phyloP scores from a whole-genome alignment of 768 basidiomycete species.

The Mycena galericulata region DNA sequence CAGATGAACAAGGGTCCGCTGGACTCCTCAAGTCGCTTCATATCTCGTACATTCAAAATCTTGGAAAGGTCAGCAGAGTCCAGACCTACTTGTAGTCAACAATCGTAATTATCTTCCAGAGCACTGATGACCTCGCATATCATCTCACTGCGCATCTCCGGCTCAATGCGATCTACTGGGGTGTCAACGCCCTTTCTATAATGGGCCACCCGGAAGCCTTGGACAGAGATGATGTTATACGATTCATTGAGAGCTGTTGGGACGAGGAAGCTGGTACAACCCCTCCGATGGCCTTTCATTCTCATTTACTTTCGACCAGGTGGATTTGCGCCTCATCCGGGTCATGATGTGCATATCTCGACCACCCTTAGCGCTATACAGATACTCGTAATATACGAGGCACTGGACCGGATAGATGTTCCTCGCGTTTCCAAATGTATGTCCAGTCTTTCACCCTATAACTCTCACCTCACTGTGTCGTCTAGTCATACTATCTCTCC shows the following conservation, averaged over 20 bases:
- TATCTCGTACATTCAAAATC: constrained; percentile 79
- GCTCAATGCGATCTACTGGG: constrained; percentile 98
- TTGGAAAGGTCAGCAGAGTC: constrained; percentile 68
- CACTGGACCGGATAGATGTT: constrained; percentile 76
- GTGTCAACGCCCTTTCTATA: constrained; percentile 85
- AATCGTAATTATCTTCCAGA: constrained; percentile 53
- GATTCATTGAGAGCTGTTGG: constrained; percentile 96
- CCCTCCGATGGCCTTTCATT: constrained; percentile 19
- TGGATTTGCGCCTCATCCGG: constrained; percentile 91
- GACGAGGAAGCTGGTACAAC: constrained; percentile 83
- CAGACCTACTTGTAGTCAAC: not conserved
- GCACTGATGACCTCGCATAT: constrained; percentile 86
- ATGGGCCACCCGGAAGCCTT: constrained; percentile 86
- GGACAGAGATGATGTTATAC: constrained; percentile 84
- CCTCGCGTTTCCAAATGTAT: constrained; percentile 81
- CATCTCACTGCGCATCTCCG: constrained; percentile 94
- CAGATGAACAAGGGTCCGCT: constrained; percentile 8
- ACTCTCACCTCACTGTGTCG: not conserved
- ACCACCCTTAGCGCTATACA: constrained; percentile 94
- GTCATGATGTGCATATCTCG: constrained; percentile 91
- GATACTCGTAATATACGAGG: constrained; percentile 88
- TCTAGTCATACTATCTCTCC: constrained; percentile 85
- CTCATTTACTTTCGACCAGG: constrained; percentile 58
- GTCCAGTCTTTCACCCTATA: constrained; percentile 1
- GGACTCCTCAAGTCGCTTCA: constrained; percentile 65